Evolutionary conservation across 192 early-diverging fungal species (phyloP).

Genomic region (Phycomyces blakesleeanus): DNA sequence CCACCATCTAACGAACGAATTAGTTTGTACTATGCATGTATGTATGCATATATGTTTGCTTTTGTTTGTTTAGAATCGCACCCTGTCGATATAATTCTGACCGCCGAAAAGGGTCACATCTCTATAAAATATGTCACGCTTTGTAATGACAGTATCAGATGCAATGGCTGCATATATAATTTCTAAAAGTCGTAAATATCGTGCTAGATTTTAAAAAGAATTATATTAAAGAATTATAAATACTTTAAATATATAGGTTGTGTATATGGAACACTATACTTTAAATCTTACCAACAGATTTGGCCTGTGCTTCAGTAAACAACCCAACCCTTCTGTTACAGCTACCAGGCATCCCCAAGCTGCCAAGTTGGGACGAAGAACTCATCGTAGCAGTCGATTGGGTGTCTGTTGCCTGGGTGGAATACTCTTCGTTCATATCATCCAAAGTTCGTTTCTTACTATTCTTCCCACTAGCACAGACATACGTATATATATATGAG

Average conservation of each 20-base stretch:
- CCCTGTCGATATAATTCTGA: conserved; percentile 17
- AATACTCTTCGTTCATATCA: not conserved
- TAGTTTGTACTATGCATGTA: not conserved
- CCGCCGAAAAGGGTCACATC: conserved; percentile 25
- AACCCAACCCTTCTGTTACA: too few relatives aligned
- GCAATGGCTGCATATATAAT: conserved; percentile 28
- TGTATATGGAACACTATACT: not conserved
- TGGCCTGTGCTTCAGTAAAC: too few relatives aligned
- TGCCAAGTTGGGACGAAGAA: too few relatives aligned
- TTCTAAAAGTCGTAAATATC: conserved; percentile 25
- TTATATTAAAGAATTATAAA: not conserved
- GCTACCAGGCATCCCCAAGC: too few relatives aligned
- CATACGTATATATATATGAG: too few relatives aligned
- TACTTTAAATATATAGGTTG: not conserved
- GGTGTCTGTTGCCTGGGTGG: not conserved
- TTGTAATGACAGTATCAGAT: conserved; percentile 24
- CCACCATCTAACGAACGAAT: conserved; percentile 23
- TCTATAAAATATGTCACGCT: conserved; percentile 32
- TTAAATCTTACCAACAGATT: not conserved
- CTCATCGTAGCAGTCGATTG: too few relatives aligned
- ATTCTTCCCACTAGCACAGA: not conserved
- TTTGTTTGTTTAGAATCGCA: not conserved
- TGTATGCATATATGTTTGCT: not conserved
- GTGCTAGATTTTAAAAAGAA: conserved; percentile 7
- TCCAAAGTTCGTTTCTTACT: not conserved